A percentile compares a stretch with the other conserved stretches of the same genome.
These are phyloP conservation scores for Vararia minispora DNA, from an alignment of 768 basidiomycete genomes.

Conservation along the genomic window DNA sequence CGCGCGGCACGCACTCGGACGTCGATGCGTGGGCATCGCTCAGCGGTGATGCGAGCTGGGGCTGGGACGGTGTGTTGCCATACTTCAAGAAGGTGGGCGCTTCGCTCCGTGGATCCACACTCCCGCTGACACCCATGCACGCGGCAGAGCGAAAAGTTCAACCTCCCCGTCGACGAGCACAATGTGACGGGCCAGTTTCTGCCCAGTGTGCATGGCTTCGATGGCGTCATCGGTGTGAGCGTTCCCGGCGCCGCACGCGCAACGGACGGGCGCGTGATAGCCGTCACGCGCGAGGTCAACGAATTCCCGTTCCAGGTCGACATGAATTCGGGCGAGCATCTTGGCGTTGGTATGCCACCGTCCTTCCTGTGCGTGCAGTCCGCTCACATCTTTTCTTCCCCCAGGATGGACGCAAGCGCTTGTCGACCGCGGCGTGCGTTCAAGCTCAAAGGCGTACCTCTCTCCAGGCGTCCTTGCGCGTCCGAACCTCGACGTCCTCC, in stretches of 20 bases:
- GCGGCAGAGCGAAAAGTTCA: conserved; percentile 1
- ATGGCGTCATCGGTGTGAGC: conserved; percentile 15
- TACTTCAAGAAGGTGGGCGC: conserved; percentile 5
- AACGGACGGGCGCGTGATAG: too few species aligned
- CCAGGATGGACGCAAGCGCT: conserved; percentile 1
- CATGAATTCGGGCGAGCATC: conserved; percentile 14
- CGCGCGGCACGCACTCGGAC: conserved; percentile 11
- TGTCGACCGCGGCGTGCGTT: background rate
- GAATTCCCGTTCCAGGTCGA: conserved; percentile 20
- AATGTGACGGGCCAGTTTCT: conserved; percentile 16
- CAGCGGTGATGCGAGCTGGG: conserved; percentile 12
- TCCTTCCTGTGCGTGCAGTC: background rate
- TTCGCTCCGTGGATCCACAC: background rate
- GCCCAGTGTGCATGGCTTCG: conserved; percentile 15
- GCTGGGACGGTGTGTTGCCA: conserved; percentile 11
- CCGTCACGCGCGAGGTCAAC: conserved; percentile 7
- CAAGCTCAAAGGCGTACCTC: background rate
- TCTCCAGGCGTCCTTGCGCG: background rate
- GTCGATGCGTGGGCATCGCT: conserved; percentile 12
- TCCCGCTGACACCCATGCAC: too few species aligned
- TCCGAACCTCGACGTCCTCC: background rate
- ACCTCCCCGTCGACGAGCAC: conserved; percentile 5
- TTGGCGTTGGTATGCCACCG: conserved; percentile 18
- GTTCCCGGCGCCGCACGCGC: conserved; percentile 5
- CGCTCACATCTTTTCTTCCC: background rate